phyloP scores from a whole-genome alignment of 371 early-diverging fungal genomes.

The Catenaria anguillulae region DNA sequence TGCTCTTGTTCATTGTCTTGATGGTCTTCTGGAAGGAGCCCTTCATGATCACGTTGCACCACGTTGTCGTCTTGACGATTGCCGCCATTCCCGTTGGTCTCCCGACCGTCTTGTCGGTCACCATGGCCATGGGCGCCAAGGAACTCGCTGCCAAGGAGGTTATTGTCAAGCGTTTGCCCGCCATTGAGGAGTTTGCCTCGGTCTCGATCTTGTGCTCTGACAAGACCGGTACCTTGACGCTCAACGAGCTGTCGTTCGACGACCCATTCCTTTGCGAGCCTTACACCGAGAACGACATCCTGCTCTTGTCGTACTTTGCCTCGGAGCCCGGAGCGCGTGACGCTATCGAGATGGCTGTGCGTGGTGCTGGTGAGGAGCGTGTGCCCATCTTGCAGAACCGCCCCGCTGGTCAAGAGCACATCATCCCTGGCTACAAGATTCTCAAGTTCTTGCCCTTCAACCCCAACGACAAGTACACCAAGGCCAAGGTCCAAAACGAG shows the following conservation, averaged over 20 bases:
- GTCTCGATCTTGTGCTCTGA: conserved; percentile 89
- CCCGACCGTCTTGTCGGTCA: conserved; percentile 91
- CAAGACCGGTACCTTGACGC: conserved; percentile 91
- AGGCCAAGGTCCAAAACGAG: conserved; percentile 60
- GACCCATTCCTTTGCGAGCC: conserved; percentile 61
- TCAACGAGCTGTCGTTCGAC: conserved; percentile 71
- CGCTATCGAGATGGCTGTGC: conserved; percentile 78
- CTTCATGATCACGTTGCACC: conserved; percentile 47
- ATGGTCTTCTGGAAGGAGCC: conserved; percentile 28
- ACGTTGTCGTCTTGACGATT: conserved; percentile 79
- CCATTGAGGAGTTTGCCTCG: conserved; percentile 89
- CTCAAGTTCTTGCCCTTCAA: conserved; percentile 81
- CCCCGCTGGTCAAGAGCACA: conserved; percentile 34
- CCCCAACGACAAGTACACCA: conserved; percentile 76
- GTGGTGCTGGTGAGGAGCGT: conserved; percentile 57
- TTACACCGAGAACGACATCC: conserved; percentile 62
- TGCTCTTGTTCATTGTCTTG: conserved; percentile 61
- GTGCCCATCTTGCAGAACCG: conserved; percentile 47
- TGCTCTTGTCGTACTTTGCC: conserved; percentile 67
- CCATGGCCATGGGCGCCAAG: conserved; percentile 89
- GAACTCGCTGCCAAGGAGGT: conserved; percentile 84
- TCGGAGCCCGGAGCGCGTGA: conserved; percentile 82
- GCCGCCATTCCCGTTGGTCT: conserved; percentile 95
- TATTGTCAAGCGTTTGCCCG: conserved; percentile 85
- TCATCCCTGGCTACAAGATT: conserved; percentile 70